Evolutionary conservation across 2,329 filamentous ascomycete species (phyloP).

Genomic region (Fusarium burgessii): DNA sequence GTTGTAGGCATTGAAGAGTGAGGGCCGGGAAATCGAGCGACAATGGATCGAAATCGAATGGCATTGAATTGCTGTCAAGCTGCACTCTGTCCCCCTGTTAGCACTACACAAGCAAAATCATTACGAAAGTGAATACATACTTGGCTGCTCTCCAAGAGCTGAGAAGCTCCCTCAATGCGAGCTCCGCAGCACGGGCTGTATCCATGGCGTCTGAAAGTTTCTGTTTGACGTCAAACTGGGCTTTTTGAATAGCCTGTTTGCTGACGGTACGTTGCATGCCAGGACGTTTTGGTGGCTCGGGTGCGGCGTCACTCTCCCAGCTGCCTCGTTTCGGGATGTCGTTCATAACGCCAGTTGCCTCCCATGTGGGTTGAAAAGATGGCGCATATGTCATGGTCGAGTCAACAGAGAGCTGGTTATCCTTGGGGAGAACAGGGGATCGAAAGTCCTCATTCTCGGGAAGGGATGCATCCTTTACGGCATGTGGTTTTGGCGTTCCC

Average conservation of each 20-base stretch:
- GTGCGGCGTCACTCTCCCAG: constrained; percentile 51
- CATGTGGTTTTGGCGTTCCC: constrained; percentile 60
- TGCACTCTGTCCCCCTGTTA: constrained; percentile 59
- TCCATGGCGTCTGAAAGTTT: constrained; percentile 78
- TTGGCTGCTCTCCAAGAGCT: constrained; percentile 85
- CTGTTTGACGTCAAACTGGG: constrained; percentile 72
- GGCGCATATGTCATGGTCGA: constrained; percentile 65
- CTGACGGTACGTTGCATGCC: constrained; percentile 58
- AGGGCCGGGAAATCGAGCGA: constrained; percentile 88
- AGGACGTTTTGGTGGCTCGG: constrained; percentile 53
- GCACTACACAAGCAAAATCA: neutral
- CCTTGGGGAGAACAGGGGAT: constrained; percentile 56
- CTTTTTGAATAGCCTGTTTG: constrained; percentile 67
- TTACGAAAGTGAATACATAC: constrained; percentile 61
- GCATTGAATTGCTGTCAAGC: constrained; percentile 66
- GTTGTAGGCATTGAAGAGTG: constrained; percentile 82
- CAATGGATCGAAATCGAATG: constrained; percentile 86
- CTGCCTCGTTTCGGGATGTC: constrained; percentile 66
- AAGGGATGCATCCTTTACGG: constrained; percentile 54
- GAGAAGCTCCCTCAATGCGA: constrained; percentile 86
- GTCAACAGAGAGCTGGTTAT: constrained; percentile 58
- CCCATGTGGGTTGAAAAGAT: constrained; percentile 74
- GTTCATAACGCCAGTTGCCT: constrained; percentile 82
- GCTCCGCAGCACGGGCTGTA: constrained; percentile 83
- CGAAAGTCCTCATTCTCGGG: constrained; percentile 55